Percentiles rank a stretch among this genome's conserved stretches.
Conservation (phyloP, 176 grass and related monocot species). For the Saccharum spontaneum region DNA sequence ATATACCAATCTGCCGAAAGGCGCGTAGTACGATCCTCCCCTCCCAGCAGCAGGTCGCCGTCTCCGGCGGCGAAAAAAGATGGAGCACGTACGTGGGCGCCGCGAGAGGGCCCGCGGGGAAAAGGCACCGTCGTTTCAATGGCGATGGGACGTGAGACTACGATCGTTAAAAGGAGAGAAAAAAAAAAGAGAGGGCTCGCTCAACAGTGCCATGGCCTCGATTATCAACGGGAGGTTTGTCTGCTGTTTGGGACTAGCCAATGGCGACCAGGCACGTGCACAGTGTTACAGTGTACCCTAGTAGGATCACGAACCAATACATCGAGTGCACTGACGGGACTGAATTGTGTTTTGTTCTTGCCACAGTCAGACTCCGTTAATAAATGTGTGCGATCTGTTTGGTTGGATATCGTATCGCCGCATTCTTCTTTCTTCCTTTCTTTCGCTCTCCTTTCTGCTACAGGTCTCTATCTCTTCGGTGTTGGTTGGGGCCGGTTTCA, state of each 20-base stretch:
- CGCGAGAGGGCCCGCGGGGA: neutral
- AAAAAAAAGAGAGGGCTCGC: too few species aligned
- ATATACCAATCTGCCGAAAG: conserved; percentile 21
- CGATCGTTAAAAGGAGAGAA: neutral
- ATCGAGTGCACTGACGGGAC: neutral
- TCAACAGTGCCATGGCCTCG: neutral
- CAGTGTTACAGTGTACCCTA: neutral
- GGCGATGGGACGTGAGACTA: conserved; percentile 35
- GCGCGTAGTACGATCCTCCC: neutral
- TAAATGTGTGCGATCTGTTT: neutral
- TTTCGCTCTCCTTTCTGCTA: neutral
- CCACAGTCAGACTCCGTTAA: too few species aligned
- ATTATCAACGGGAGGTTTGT: neutral
- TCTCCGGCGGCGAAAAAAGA: neutral
- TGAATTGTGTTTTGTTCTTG: neutral
- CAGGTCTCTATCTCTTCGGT: neutral
- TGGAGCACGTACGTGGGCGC: neutral
- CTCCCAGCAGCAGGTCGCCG: neutral
- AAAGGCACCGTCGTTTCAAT: neutral
- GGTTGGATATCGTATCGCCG: neutral
- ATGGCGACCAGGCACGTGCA: too few species aligned
- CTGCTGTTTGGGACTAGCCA: neutral
- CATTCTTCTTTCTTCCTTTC: neutral
- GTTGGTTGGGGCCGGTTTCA: neutral
- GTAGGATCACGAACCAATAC: neutral